Evolutionary conservation across 2,329 filamentous ascomycete genomes (phyloP), one percentile per base, ranked within the genome.

Genomic region (Penicillium sp.): DNA sequence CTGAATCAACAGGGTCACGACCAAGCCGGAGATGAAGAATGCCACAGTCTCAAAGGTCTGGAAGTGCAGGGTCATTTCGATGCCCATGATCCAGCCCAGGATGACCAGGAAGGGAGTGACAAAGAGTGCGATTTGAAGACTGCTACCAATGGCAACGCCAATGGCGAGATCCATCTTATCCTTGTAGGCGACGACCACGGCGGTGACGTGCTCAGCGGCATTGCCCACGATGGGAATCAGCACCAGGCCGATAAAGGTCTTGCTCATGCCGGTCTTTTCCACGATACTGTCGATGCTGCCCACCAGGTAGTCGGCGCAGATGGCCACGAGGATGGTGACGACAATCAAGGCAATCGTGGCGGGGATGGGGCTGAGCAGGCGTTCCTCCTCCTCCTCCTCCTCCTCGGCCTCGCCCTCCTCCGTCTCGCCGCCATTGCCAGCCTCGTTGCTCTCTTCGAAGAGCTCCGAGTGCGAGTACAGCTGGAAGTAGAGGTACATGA

Each of bases 51-150:
- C 84, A 60, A 90, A 87, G 3, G 79, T 86, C 72, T 90, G 84
- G 63, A 93, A 93, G 64, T 86, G 85, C 37, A 91, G 76, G 5
- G 85, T 85, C 86, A 90, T 89, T 25, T 81, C 78, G 54, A 81
- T 73, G 46, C 78, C 77, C 68, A 88, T 81, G 56, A 86, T 83
- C 87, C 87, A 91, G 51, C 86, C 87, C 34, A 90, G 76, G 55
- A 91, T 82, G 46, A 91, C 87, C 45, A 91, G 74, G 69, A 86
- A 85, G 0, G 87, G 87, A 1, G 87, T 90, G 41, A 91, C 86
- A 39, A 90, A 82, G 39, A 91, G 76, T 24, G 87, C 86, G 60
- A 91, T 91, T 69, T 91, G 87, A 65, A 91, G 83, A 66, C 84
- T 88, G 50, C 84, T 88, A 39, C 87, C 87, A 61, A 91, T 86